A percentile compares a stretch with the other conserved stretches of the same genome.
These are phyloP conservation scores for Candida yuanshanica DNA, from an alignment of 805 yeast species.

Conservation along the genomic window DNA sequence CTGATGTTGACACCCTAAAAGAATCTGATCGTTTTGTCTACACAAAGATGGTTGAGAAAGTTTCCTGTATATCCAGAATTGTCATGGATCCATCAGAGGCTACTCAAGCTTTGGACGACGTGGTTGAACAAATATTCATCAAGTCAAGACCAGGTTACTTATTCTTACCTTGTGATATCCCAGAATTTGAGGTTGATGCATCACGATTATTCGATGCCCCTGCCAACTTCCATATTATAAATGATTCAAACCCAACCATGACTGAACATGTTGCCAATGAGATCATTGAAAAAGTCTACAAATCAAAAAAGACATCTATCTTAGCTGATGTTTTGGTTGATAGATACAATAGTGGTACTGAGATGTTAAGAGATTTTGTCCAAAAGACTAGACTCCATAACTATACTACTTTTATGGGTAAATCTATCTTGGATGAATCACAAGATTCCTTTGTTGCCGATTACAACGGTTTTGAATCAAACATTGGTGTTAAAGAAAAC, in stretches of 20 bases:
- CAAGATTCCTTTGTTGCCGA: conserved; percentile 60
- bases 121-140: conserved; percentile 47
- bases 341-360: conserved; percentile 45
- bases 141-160: conserved; percentile 78
- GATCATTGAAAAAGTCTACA: conserved; percentile 47
- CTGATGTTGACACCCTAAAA: conserved; percentile 38
- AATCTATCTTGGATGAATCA: conserved; percentile 70
- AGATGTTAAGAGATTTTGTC: conserved; percentile 44
- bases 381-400: conserved; percentile 40
- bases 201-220: conserved; percentile 30
- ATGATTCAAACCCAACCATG: conserved; percentile 16
- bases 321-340: conserved; percentile 67
- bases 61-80: conserved; percentile 51
- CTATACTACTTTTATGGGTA: conserved; percentile 62
- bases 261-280: conserved; percentile 33
- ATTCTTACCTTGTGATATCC: conserved; percentile 69
- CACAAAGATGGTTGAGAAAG: conserved; percentile 52
- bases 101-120: conserved; percentile 59
- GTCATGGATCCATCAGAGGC: conserved; percentile 41
- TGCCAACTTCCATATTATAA: conserved; percentile 21
- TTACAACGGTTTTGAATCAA: conserved; percentile 59
- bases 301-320: conserved; percentile 54
- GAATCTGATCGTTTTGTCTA: conserved; percentile 65
- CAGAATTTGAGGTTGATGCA: conserved; percentile 37
- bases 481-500: conserved; percentile 39